Evolutionary conservation across 1,284 basidiomycete species (phyloP).

Genomic region (Ceratobasidium sp.): DNA sequence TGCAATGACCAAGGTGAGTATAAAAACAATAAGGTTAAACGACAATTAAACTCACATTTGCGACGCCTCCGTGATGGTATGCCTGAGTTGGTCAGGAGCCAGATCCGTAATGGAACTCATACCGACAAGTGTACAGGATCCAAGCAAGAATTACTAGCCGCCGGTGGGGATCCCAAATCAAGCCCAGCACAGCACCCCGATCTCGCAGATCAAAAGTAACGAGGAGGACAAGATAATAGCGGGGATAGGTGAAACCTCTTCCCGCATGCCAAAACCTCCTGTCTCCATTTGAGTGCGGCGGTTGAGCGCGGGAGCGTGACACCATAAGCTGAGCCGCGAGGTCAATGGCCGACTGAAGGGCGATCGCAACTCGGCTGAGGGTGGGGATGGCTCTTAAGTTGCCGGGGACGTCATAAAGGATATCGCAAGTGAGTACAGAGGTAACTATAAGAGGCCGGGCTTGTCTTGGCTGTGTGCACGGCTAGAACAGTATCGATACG

Average conservation of each 20-base stretch:
- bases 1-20: neutral
- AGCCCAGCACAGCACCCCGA: constrained; percentile 4
- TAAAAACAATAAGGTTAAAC: neutral
- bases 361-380: constrained; percentile 37
- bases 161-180: neutral
- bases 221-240: constrained; percentile 23
- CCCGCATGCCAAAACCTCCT: neutral
- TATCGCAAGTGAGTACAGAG: neutral
- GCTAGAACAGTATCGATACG: neutral
- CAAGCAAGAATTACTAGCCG: neutral
- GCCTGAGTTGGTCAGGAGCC: constrained; percentile 20
- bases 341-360: constrained; percentile 25
- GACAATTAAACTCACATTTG: constrained; percentile 23
- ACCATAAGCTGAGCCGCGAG: constrained; percentile 30
- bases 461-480: neutral
- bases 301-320: constrained; percentile 39
- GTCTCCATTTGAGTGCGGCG: constrained; percentile 25
- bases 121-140: neutral
- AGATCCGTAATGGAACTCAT: constrained; percentile 19
- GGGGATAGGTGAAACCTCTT: neutral
- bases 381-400: constrained; percentile 8
- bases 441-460: neutral
- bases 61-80: constrained; percentile 26
- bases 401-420: constrained; percentile 12
- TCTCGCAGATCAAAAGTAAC: neutral